Evolutionary conservation across 2,329 filamentous ascomycete species (phyloP), one percentile per base, ranked within the genome.

Genomic region (Drechslera avenae): DNA sequence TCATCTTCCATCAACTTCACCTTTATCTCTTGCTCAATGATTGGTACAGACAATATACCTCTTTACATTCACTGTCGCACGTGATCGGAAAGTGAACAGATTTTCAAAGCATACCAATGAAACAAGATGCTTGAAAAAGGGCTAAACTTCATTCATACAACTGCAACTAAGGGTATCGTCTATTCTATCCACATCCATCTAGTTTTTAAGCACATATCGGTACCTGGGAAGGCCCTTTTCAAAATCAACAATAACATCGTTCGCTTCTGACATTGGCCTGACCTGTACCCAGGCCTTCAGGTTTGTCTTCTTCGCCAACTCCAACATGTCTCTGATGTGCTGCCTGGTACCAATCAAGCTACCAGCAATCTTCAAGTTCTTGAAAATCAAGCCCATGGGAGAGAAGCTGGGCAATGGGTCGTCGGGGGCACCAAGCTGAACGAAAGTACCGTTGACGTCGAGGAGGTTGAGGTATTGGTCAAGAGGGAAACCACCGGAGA

Each of bases 351-450:
- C 86, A 21, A 82, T 82, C 0, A 88, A 79, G 72, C 82, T 86
- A 12, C 86, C 86, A 52, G 83, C 79, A 2, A 93, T 78, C 13
- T 80, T 83, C 14, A 84, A 71, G 10, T 83, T 86, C 57, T 81
- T 79, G 12, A 68, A 19, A 16, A 88, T 63, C 28, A 88, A 57
- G 0, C 75, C 73, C 76, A 79, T 71, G 63, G 82, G 81, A 2
- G 81, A 81, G 53, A 85, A 75, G 40, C 70, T 63, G 58, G 84
- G 77, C 59, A 68, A 43, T 32, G 81, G 55, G 70, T 76, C 73
- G 62, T 90, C 87, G 0, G 87, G 87, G 1, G 82, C 82, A 21
- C 86, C 87, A 40, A 90, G 79, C 71, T 88, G 84, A 49, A 88
- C 80, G 60, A 88, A 85, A 12, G 77, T 78, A 4, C 87, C 86